A percentile compares a stretch with the other conserved stretches of the same genome.
phyloP scores from a whole-genome alignment of 2,329 filamentous ascomycete species.

The Curvularia eragrostidis region DNA sequence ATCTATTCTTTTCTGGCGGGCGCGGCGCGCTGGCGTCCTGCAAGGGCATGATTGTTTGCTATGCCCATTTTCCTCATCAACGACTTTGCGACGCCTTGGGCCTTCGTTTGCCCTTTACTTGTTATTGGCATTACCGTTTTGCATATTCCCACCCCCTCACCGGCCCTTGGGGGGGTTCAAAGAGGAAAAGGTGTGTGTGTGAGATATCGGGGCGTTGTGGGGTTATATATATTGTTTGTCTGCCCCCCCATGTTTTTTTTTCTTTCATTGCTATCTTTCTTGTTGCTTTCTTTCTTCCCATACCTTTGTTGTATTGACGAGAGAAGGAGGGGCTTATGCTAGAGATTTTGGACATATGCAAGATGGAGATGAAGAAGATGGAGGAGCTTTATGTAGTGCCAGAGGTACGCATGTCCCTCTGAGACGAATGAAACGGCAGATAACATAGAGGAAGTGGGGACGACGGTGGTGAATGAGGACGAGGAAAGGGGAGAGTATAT shows the following conservation, averaged over 20 bases:
- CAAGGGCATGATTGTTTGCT: neutral
- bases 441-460: neutral
- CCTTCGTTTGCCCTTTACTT: neutral
- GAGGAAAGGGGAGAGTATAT: too few species aligned
- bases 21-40: conserved; percentile 10
- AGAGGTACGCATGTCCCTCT: neutral
- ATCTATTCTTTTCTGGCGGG: conserved; percentile 3
- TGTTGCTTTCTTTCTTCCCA: neutral
- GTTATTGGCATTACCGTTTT: conserved; percentile 7
- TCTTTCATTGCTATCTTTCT: neutral
- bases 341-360: neutral
- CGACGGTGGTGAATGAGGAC: neutral
- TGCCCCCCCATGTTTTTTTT: neutral
- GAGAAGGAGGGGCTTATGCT: neutral
- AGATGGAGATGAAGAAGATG: neutral
- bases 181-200: conserved; percentile 1
- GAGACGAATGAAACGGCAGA: conserved; percentile 1
- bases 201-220: conserved; percentile 14
- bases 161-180: neutral
- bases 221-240: conserved; percentile 1
- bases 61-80: conserved; percentile 1
- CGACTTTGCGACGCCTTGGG: conserved; percentile 3
- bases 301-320: neutral
- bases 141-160: conserved; percentile 9
- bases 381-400: neutral